phyloP scores from a whole-genome alignment of 169 alveolate genomes.

The Plasmodium gaboni region DNA sequence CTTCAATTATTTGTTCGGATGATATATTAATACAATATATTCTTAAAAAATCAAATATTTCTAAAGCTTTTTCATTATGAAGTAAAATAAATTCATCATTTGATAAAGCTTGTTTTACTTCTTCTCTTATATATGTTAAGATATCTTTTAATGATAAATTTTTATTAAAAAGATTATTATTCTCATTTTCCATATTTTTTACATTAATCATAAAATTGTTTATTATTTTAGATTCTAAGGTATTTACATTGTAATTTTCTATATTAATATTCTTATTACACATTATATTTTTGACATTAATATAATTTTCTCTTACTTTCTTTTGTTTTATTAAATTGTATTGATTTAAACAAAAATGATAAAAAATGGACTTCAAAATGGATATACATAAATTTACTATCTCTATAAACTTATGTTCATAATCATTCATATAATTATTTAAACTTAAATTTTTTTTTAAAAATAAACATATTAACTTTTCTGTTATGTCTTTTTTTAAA shows the following conservation, averaged over 20 bases:
- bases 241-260: slow-evolving; percentile 10
- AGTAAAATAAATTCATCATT: slow-evolving; percentile 40
- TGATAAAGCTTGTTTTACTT: slow-evolving; percentile 43
- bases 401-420: slow-evolving; percentile 23
- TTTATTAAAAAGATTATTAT: slow-evolving; percentile 18
- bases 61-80: slow-evolving; percentile 55
- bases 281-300: slow-evolving; percentile 49
- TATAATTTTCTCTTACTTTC: slow-evolving; percentile 57
- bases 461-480: slow-evolving; percentile 47
- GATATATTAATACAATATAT: slow-evolving; percentile 58
- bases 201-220: slow-evolving; percentile 26
- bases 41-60: slow-evolving; percentile 60
- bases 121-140: slow-evolving; percentile 39
- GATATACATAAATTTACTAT: slow-evolving; percentile 39
- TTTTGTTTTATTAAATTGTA: slow-evolving; percentile 55
- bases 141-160: slow-evolving; percentile 45
- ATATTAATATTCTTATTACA: neutral
- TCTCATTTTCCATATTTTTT: slow-evolving; percentile 32
- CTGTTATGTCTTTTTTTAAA: slow-evolving; percentile 41
- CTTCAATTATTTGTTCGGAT: slow-evolving; percentile 53
- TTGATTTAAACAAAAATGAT: slow-evolving; percentile 63
- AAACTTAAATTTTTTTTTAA: slow-evolving; percentile 30
- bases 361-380: slow-evolving; percentile 28
- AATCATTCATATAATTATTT: slow-evolving; percentile 10
- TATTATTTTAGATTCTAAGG: slow-evolving; percentile 40